A percentile compares a stretch with the other conserved stretches of the same genome.
Evolutionary conservation across 2,329 filamentous ascomycete genomes (phyloP).

Genomic region (Monosporascus sp.): DNA sequence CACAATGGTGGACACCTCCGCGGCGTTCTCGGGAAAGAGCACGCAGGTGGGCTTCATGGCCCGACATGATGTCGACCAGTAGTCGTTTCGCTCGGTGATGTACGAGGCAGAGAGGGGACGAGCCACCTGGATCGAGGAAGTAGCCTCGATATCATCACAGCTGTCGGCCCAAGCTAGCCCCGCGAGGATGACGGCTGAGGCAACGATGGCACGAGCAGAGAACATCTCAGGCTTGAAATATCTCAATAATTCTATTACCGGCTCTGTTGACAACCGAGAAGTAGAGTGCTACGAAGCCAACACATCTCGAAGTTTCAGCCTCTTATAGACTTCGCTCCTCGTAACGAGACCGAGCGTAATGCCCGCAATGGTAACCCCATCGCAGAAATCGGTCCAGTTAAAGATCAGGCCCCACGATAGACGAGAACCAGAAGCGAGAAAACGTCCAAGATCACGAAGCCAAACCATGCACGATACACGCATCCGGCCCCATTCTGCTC

Average conservation of each 20-base stretch:
- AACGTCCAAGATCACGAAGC: too few relatives aligned
- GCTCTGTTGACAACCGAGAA: too few relatives aligned
- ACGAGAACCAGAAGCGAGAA: too few relatives aligned
- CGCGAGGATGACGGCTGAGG: constrained; percentile 10
- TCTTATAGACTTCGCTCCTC: neutral
- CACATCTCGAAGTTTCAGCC: neutral
- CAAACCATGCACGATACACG: too few relatives aligned
- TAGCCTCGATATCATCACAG: constrained; percentile 30
- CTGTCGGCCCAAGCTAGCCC: constrained; percentile 26
- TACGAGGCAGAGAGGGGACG: constrained; percentile 29
- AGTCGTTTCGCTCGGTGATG: constrained; percentile 31
- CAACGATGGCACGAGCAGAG: constrained; percentile 9
- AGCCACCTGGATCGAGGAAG: constrained; percentile 29
- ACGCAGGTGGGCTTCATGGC: constrained; percentile 39
- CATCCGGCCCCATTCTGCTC: too few relatives aligned
- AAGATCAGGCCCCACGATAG: neutral
- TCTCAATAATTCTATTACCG: neutral
- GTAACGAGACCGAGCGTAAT: neutral
- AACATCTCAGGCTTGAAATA: constrained; percentile 9
- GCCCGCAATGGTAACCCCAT: neutral
- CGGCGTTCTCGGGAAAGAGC: constrained; percentile 40
- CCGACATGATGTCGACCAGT: constrained; percentile 41
- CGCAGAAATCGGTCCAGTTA: neutral
- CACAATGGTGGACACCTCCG: constrained; percentile 47
- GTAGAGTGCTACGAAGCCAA: neutral